A percentile compares a stretch with the other conserved stretches of the same genome.
phyloP scores from a whole-genome alignment of 2,329 filamentous ascomycete genomes.

The Kalaharituber pfeilii region DNA sequence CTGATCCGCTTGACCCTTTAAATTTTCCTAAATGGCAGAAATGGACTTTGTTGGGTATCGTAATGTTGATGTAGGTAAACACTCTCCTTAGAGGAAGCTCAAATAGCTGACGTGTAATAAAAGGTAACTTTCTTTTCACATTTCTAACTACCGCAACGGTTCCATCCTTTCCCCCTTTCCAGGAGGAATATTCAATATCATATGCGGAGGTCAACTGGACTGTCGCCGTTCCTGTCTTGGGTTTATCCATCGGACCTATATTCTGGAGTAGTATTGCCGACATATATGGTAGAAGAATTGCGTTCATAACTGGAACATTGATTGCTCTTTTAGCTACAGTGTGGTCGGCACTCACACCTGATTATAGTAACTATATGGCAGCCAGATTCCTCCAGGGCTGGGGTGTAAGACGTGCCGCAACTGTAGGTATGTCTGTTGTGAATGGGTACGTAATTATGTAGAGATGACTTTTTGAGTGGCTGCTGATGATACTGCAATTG shows the following conservation, averaged over 20 bases:
- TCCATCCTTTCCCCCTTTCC: constrained; percentile 35
- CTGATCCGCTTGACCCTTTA: constrained; percentile 36
- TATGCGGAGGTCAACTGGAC: constrained; percentile 38
- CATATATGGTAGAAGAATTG: constrained; percentile 35
- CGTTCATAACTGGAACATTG: constrained; percentile 33
- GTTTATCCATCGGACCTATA: constrained; percentile 35
- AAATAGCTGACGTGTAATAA: constrained; percentile 1
- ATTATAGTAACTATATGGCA: constrained; percentile 38
- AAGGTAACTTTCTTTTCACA: constrained; percentile 41
- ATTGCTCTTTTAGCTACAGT: constrained; percentile 31
- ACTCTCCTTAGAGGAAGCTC: background rate
- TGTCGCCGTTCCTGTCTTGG: constrained; percentile 36
- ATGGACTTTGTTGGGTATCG: constrained; percentile 34
- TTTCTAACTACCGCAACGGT: constrained; percentile 42
- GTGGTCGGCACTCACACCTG: constrained; percentile 26
- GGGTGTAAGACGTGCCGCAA: constrained; percentile 37
- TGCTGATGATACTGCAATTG: background rate
- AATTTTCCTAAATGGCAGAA: constrained; percentile 36
- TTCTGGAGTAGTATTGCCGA: constrained; percentile 35
- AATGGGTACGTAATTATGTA: constrained; percentile 6
- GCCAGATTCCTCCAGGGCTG: constrained; percentile 42
- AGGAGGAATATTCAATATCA: constrained; percentile 32
- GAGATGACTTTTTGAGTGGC: background rate
- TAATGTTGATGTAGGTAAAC: constrained; percentile 34
- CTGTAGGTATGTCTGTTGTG: constrained; percentile 36